Evolutionary conservation across 495 filamentous ascomycete genomes (phyloP), one percentile per base, ranked within the genome.

Genomic region (Cladorrhinum samala): DNA sequence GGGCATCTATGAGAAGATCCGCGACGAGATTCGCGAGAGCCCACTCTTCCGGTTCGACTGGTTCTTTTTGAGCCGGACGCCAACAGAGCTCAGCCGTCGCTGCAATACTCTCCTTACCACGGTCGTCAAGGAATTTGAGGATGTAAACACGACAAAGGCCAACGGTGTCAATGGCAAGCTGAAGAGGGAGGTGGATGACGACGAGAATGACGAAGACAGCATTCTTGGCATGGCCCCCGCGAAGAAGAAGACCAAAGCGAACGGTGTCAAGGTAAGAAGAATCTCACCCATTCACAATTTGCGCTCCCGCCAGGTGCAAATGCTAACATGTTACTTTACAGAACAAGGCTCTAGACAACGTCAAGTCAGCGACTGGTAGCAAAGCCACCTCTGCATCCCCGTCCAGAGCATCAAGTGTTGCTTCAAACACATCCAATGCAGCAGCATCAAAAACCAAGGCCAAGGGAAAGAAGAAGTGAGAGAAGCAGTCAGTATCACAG

Each of bases 31-130:
- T 55, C 84, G 93, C 8, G 93, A 99, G 57, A 91, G 85, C 46
- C 91, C 94, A 8, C 72, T 97, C 16, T 99, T 99, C 78, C 82
- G 94, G 23, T 99, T 99, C 56, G 94, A 99, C 60, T 99, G 94
- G 94, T 99, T 97, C 73, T 95, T 97, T 76, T 77, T 99, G 23
- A 92, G 87, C 62, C 80, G 94, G 13, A 99, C 94, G 2, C 91
- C 94, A 2, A 80, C 89, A 20, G 94, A 99, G 71, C 87, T 99
- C 58, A 82, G 87, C 52, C 83, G 94, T 53, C 79, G 94, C 36
- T 97, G 93, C 72, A 92, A 88, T 40, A 99, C 94, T 2, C 78
- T 99, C 33, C 80, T 99, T 52, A 92, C 91, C 50, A 95, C 94
- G 2, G 86, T 99, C 20, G 85, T 90, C 27, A 83, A 91, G 65